phyloP scores from a whole-genome alignment of 1,284 basidiomycete genomes.

The Volvariella surrecta region DNA sequence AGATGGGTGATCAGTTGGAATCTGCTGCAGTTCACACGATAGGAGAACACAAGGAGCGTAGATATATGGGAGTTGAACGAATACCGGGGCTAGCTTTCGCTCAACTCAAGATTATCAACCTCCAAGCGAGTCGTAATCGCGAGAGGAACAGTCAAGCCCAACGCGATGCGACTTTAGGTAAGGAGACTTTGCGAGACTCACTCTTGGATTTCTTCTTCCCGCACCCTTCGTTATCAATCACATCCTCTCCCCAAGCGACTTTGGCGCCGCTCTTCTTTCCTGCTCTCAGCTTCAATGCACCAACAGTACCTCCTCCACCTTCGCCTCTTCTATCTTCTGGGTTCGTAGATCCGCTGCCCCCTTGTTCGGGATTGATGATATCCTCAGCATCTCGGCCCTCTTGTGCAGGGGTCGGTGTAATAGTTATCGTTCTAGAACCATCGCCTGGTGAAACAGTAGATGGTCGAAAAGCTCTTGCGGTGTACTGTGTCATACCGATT shows the following conservation, averaged over 20 bases:
- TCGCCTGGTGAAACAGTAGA: slow-evolving; percentile 36
- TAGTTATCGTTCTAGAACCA: slow-evolving; percentile 49
- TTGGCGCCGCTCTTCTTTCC: slow-evolving; percentile 33
- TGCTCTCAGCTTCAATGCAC: slow-evolving; percentile 49
- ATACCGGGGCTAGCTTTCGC: too few relatives aligned
- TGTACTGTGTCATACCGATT: too few relatives aligned
- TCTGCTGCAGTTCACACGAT: too few relatives aligned
- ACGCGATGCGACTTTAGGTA: background rate
- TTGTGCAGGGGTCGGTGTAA: slow-evolving; percentile 33
- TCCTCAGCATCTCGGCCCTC: slow-evolving; percentile 22
- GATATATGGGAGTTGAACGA: too few relatives aligned
- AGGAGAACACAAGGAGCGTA: too few relatives aligned
- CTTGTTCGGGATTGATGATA: slow-evolving; percentile 4
- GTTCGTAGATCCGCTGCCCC: background rate
- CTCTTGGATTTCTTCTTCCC: slow-evolving; percentile 82
- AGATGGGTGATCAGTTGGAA: too few relatives aligned
- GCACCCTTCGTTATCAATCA: slow-evolving; percentile 77
- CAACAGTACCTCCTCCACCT: slow-evolving; percentile 20
- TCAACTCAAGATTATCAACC: background rate
- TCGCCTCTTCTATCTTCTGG: background rate
- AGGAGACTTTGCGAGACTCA: slow-evolving; percentile 29
- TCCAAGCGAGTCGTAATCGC: background rate
- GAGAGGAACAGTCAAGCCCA: too few relatives aligned
- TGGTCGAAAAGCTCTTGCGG: slow-evolving; percentile 9
- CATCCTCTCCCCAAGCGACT: slow-evolving; percentile 74